Evolutionary conservation across 2,329 filamentous ascomycete species (phyloP).

Genomic region (Fonsecaea pedrosoi): DNA sequence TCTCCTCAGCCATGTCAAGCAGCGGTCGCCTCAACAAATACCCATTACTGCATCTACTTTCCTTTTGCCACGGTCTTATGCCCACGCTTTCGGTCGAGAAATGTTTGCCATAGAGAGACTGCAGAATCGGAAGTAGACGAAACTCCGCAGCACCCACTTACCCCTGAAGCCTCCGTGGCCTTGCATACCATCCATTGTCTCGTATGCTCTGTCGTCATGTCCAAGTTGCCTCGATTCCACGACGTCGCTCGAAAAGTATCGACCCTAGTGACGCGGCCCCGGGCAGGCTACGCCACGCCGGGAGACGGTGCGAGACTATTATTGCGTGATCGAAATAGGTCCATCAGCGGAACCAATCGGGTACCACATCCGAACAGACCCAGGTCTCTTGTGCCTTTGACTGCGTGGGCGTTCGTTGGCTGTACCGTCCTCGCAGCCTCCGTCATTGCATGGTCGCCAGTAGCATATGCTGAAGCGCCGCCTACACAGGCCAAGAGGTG

Average conservation of each 20-base stretch:
- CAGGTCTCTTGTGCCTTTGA: conserved; percentile 3
- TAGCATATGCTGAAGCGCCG: conserved; percentile 34
- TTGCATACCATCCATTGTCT: neutral
- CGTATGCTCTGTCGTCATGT: neutral
- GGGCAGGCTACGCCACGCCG: neutral
- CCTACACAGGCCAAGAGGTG: neutral
- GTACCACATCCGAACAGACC: neutral
- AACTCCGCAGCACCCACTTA: neutral
- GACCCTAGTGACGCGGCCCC: neutral
- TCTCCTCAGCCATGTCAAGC: neutral
- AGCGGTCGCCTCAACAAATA: conserved; percentile 16
- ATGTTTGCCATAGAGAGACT: neutral
- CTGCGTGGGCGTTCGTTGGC: conserved; percentile 5
- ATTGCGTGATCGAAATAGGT: conserved; percentile 8
- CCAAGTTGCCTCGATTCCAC: neutral
- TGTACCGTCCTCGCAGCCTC: conserved; percentile 16
- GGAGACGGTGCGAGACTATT: conserved; percentile 1
- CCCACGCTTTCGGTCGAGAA: neutral
- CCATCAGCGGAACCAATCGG: conserved; percentile 20
- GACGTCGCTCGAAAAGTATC: conserved; percentile 3
- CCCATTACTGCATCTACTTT: neutral
- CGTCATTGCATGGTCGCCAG: conserved; percentile 2
- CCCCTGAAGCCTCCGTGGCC: conserved; percentile 1
- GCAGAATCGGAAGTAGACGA: neutral
- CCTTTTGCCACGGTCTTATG: neutral